Evolutionary conservation across 2,329 filamentous ascomycete species (phyloP).

Genomic region (Polychaeton citri): DNA sequence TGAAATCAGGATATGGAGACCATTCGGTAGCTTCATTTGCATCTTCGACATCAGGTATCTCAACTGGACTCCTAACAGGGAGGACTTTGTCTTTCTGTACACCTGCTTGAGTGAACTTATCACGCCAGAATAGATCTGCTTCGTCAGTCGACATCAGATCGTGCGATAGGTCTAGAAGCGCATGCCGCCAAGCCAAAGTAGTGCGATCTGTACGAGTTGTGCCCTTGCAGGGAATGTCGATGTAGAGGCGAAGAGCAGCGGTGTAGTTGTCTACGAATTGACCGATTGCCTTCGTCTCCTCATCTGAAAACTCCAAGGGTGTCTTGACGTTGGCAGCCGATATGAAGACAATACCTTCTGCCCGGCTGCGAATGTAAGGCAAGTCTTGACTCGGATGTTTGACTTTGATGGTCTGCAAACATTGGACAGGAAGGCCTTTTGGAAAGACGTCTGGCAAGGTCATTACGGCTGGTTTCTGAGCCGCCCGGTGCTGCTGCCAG

Average conservation of each 20-base stretch:
- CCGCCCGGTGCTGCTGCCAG: constrained; percentile 18
- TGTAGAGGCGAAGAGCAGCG: constrained; percentile 15
- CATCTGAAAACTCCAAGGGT: constrained; percentile 3
- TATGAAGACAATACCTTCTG: constrained; percentile 5
- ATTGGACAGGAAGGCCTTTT: constrained; percentile 22
- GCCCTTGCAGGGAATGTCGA: constrained; percentile 1
- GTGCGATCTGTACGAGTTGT: constrained; percentile 5
- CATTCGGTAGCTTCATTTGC: constrained; percentile 9
- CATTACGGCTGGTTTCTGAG: constrained; percentile 11
- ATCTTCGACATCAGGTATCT: constrained; percentile 4
- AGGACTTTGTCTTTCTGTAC: neutral
- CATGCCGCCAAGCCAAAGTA: constrained; percentile 17
- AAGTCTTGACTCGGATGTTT: constrained; percentile 2
- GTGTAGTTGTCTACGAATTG: constrained; percentile 22
- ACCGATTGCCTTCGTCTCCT: constrained; percentile 18
- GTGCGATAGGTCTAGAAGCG: constrained; percentile 15
- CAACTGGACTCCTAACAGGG: neutral
- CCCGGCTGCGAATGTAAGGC: constrained; percentile 6
- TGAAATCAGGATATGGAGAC: constrained; percentile 9
- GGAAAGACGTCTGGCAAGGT: constrained; percentile 18
- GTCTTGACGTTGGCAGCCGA: constrained; percentile 11
- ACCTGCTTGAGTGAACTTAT: constrained; percentile 4
- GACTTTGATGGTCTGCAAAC: constrained; percentile 6
- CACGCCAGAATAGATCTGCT: constrained; percentile 18
- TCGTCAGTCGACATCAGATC: constrained; percentile 17